A percentile compares a stretch with the other conserved stretches of the same genome.
These are phyloP conservation scores for Wickerhamiella kazuoi DNA, from an alignment of 805 yeast species.

Conservation along the genomic window DNA sequence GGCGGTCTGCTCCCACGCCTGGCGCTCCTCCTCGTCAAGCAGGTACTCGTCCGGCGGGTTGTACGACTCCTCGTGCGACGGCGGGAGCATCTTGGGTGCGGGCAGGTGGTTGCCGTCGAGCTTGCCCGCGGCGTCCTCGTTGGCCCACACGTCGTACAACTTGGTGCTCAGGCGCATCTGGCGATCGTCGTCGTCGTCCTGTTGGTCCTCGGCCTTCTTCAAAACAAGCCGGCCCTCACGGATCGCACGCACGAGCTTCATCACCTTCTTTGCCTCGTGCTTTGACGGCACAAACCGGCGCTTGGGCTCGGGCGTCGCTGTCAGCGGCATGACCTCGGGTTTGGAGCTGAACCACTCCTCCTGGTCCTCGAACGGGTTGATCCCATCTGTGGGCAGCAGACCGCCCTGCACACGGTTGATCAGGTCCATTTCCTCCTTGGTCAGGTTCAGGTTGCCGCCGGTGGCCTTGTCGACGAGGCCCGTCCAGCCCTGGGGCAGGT, in stretches of 20 bases:
- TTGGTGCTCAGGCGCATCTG: constrained; percentile 19
- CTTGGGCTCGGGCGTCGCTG: constrained; percentile 93
- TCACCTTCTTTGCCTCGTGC: constrained; percentile 87
- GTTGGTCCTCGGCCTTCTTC: constrained; percentile 38
- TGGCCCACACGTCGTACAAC: constrained; percentile 70
- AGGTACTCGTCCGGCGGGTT: constrained; percentile 96
- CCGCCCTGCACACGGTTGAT: constrained; percentile 72
- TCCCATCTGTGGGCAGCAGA: constrained; percentile 60
- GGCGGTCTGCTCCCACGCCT: constrained; percentile 50
- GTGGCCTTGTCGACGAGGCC: constrained; percentile 83
- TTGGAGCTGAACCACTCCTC: constrained; percentile 90
- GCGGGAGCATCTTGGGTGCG: constrained; percentile 93
- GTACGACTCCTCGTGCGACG: constrained; percentile 89
- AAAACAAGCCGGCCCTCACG: constrained; percentile 89
- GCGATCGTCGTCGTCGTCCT: constrained; percentile 34
- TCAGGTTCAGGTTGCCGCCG: constrained; percentile 66
- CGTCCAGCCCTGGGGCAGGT: constrained; percentile 97
- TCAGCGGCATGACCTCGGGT: constrained; percentile 73
- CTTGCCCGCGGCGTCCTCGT: constrained; percentile 29
- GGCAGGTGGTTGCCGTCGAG: constrained; percentile 67
- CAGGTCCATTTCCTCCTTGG: constrained; percentile 74
- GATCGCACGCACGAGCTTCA: constrained; percentile 92
- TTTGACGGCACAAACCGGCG: constrained; percentile 92
- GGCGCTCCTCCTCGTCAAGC: constrained; percentile 56
- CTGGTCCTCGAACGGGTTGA: constrained; percentile 82